Conservation (phyloP, 169 alveolate species). For the Fabrea salina region DNA sequence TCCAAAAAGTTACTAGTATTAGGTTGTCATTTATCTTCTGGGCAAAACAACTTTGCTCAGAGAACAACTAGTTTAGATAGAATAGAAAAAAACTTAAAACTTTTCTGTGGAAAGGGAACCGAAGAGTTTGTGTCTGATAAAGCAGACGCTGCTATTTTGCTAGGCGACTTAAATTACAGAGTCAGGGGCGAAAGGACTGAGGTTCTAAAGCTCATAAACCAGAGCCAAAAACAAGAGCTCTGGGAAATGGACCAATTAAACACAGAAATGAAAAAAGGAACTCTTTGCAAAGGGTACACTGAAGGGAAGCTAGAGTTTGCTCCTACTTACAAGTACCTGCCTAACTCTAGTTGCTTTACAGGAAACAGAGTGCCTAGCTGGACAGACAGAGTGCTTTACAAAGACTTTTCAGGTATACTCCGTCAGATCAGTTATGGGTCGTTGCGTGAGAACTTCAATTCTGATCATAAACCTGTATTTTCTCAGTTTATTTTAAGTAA, state of each 20-base stretch:
- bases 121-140: background rate
- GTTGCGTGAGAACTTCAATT: background rate
- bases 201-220: background rate
- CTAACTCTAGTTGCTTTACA: too few species aligned
- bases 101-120: too few species aligned
- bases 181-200: background rate
- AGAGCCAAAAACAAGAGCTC: background rate
- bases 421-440: slow-evolving; percentile 4
- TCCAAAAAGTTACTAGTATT: background rate
- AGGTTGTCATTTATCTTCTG: slow-evolving; percentile 22
- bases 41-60: slow-evolving; percentile 5
- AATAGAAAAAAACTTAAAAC: background rate
- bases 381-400: slow-evolving; percentile 50
- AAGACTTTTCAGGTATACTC: background rate
- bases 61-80: slow-evolving; percentile 1
- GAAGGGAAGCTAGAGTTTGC: slow-evolving; percentile 29
- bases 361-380: slow-evolving; percentile 44
- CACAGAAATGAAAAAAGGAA: background rate
- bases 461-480: slow-evolving; percentile 38
- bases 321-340: slow-evolving; percentile 44
- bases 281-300: background rate
- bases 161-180: slow-evolving; percentile 32
- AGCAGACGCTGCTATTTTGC: background rate
- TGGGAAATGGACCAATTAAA: background rate
- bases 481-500: slow-evolving; percentile 33